These are phyloP conservation scores for Chiua virens DNA, from an alignment of 768 basidiomycete genomes.

Conservation along the genomic window DNA sequence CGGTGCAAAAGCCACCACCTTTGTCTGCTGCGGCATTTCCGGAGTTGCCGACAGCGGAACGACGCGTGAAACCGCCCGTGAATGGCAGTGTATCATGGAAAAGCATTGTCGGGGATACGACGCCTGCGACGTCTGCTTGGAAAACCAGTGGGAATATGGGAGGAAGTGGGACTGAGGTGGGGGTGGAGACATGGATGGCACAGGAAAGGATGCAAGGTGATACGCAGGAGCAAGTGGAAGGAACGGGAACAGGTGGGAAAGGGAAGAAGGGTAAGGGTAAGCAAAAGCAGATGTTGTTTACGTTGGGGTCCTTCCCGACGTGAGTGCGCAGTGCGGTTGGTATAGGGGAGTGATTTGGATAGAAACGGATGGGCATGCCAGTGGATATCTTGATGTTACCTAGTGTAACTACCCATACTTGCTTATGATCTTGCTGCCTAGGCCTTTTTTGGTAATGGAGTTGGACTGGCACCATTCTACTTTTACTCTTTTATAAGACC, in stretches of 20 bases:
- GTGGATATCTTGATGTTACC: too few species aligned
- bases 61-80: slow-evolving; percentile 46
- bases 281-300: slow-evolving; percentile 84
- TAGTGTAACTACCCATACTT: too few species aligned
- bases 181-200: neutral
- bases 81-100: slow-evolving; percentile 65
- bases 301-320: slow-evolving; percentile 49
- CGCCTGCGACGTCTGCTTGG: slow-evolving; percentile 36
- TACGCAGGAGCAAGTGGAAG: slow-evolving; percentile 1
- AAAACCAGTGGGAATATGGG: slow-evolving; percentile 2
- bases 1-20: slow-evolving; percentile 33
- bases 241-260: slow-evolving; percentile 32
- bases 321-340: slow-evolving; percentile 2
- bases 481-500: neutral
- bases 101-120: slow-evolving; percentile 48
- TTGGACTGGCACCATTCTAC: neutral
- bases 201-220: neutral
- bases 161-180: neutral
- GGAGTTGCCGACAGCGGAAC: slow-evolving; percentile 52
- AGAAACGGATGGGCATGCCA: too few species aligned
- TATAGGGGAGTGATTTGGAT: too few species aligned
- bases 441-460: too few species aligned
- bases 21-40: slow-evolving; percentile 66
- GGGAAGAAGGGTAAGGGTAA: slow-evolving; percentile 81
- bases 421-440: too few species aligned